phyloP scores from a whole-genome alignment of 352 stramenopile species.

The Phytophthora parvispora region DNA sequence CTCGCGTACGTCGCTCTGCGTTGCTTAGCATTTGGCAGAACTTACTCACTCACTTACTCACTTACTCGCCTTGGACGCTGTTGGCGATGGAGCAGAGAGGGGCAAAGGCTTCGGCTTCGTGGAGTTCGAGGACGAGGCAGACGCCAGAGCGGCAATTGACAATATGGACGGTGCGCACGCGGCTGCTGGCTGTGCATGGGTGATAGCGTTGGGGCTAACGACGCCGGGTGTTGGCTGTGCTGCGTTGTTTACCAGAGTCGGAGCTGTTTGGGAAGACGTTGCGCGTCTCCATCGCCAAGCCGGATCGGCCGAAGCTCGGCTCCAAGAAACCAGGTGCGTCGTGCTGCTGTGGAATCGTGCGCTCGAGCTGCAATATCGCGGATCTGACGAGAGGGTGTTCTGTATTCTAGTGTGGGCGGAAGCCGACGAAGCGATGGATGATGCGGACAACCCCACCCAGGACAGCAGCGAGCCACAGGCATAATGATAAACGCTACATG shows the following conservation, averaged over 20 bases:
- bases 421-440: slow-evolving; percentile 37
- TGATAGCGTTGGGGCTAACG: slow-evolving; percentile 1
- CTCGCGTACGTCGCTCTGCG: slow-evolving; percentile 58
- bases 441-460: slow-evolving; percentile 11
- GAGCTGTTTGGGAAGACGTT: slow-evolving; percentile 95
- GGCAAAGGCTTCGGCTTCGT: slow-evolving; percentile 96
- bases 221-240: background rate
- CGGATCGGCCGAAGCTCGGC: slow-evolving; percentile 79
- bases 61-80: background rate
- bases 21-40: background rate
- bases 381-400: slow-evolving; percentile 1
- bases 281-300: slow-evolving; percentile 93
- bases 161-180: slow-evolving; percentile 94
- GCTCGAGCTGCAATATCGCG: background rate
- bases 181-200: background rate
- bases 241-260: slow-evolving; percentile 63
- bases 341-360: background rate
- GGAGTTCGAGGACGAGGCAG: slow-evolving; percentile 92
- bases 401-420: slow-evolving; percentile 72
- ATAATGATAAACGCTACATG: slow-evolving; percentile 2
- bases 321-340: slow-evolving; percentile 82
- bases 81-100: slow-evolving; percentile 46
- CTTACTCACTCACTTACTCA: background rate
- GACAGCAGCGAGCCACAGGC: slow-evolving; percentile 2
- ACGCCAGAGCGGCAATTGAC: slow-evolving; percentile 94